These are phyloP conservation scores for Gaeumannomyces tritici DNA, from an alignment of 2,329 filamentous ascomycete genomes.

Conservation along the genomic window DNA sequence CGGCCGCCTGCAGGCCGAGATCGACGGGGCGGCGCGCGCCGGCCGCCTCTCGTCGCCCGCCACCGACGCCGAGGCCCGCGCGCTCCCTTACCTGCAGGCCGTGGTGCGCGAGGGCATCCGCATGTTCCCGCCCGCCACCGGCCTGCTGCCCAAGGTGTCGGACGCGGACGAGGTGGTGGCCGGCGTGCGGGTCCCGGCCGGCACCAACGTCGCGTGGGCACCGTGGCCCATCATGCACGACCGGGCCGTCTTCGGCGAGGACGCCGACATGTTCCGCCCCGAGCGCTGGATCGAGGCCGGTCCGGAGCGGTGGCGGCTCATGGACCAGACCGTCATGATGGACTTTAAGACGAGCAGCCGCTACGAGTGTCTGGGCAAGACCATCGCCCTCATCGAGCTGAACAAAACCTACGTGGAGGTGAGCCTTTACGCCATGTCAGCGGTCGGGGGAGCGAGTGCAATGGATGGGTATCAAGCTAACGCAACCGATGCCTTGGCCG, in stretches of 20 bases:
- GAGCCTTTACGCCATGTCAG: constrained; percentile 10
- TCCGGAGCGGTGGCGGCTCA: constrained; percentile 14
- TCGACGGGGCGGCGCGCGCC: constrained; percentile 8
- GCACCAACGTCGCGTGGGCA: constrained; percentile 7
- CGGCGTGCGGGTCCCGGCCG: constrained; percentile 7
- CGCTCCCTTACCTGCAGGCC: constrained; percentile 9
- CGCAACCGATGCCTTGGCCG: background rate
- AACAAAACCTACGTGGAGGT: constrained; percentile 31
- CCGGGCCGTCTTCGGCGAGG: constrained; percentile 48
- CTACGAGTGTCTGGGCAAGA: constrained; percentile 27
- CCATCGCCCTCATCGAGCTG: constrained; percentile 28
- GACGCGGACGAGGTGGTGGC: constrained; percentile 1
- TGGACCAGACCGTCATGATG: constrained; percentile 15
- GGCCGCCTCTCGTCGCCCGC: constrained; percentile 4
- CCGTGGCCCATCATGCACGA: constrained; percentile 54
- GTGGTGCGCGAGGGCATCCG: constrained; percentile 13
- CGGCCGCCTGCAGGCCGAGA: constrained; percentile 10
- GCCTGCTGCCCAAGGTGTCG: constrained; percentile 8
- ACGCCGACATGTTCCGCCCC: constrained; percentile 49
- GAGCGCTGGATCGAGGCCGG: constrained; percentile 47
- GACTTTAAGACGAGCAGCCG: constrained; percentile 13
- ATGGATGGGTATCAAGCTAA: background rate
- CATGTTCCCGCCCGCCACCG: constrained; percentile 12
- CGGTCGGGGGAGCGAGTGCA: constrained; percentile 5
- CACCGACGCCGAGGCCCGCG: background rate